Percentiles rank a stretch among this genome's conserved stretches.
Evolutionary conservation across 805 yeast species (phyloP).

Genomic region (Starmerella bombicola): DNA sequence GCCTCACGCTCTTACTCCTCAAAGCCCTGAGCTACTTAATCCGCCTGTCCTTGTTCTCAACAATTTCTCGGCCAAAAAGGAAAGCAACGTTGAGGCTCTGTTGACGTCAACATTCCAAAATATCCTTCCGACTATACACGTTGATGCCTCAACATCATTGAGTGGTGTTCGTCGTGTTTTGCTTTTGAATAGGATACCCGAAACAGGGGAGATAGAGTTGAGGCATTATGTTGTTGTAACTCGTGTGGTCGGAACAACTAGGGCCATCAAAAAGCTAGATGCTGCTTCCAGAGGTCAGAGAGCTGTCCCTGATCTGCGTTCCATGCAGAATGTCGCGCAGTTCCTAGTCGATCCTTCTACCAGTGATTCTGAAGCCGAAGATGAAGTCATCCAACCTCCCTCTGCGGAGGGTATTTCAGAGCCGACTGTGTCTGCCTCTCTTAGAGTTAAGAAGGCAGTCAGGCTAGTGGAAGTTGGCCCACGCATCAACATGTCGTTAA

Average conservation of each 20-base stretch:
- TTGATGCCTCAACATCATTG: constrained; percentile 57
- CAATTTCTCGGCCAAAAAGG: constrained; percentile 61
- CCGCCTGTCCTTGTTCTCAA: constrained; percentile 91
- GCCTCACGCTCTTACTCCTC: constrained; percentile 53
- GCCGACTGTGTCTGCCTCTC: constrained; percentile 18
- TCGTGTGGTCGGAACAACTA: constrained; percentile 56
- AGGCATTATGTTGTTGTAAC: constrained; percentile 87
- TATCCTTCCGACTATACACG: constrained; percentile 89
- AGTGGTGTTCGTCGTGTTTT: constrained; percentile 69
- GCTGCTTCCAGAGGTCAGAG: constrained; percentile 51
- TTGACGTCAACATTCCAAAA: constrained; percentile 84
- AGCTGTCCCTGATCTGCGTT: constrained; percentile 55
- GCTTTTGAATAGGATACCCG: constrained; percentile 60
- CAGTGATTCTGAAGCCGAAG: constrained; percentile 88
- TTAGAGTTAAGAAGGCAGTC: constrained; percentile 63
- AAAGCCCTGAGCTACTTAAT: constrained; percentile 41
- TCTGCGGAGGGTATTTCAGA: constrained; percentile 37
- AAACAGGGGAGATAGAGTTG: constrained; percentile 62
- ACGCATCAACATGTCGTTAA: constrained; percentile 56
- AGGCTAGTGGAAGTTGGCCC: constrained; percentile 91
- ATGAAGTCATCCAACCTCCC: constrained; percentile 45
- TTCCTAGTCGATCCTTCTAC: constrained; percentile 71
- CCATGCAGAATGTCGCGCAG: constrained; percentile 66
- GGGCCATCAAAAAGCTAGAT: constrained; percentile 58
- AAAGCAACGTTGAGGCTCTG: constrained; percentile 63